Percentiles rank a stretch among this genome's conserved stretches.
phyloP scores from a whole-genome alignment of 805 yeast genomes.

The Yamadazyma philogaea region DNA sequence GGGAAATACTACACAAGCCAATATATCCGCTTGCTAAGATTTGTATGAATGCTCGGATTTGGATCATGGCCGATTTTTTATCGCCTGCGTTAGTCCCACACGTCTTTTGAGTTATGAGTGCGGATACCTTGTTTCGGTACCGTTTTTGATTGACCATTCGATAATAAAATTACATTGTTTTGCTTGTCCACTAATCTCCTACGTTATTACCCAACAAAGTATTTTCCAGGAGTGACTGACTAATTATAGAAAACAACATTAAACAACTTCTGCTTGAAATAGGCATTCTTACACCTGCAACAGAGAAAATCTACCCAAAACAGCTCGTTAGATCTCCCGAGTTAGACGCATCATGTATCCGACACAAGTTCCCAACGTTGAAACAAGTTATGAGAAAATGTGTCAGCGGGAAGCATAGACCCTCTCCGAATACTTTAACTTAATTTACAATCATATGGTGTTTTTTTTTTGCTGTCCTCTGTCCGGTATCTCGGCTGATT shows the following conservation, averaged over 20 bases:
- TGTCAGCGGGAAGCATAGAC: no score
- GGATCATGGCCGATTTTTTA: neutral
- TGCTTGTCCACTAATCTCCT: neutral
- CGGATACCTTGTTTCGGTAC: neutral
- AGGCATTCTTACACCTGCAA: neutral
- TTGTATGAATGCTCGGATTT: neutral
- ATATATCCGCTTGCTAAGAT: neutral
- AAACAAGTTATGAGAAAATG: no score
- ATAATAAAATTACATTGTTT: neutral
- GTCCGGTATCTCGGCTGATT: no score
- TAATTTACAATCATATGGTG: no score
- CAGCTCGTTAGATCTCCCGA: neutral
- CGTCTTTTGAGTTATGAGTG: neutral
- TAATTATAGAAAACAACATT: neutral
- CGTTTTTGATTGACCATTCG: neutral
- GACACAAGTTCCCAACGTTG: no score
- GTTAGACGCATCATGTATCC: neutral
- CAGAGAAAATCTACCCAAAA: neutral
- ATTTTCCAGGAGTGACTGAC: neutral
- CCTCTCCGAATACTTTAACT: no score
- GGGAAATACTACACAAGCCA: no score
- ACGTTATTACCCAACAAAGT: neutral
- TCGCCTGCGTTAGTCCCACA: neutral
- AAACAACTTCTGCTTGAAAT: neutral
- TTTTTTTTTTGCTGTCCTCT: no score